Percentiles rank a stretch among this genome's conserved stretches.
Conservation (phyloP, 495 filamentous ascomycete genomes). For the Filosporella fistucella region DNA sequence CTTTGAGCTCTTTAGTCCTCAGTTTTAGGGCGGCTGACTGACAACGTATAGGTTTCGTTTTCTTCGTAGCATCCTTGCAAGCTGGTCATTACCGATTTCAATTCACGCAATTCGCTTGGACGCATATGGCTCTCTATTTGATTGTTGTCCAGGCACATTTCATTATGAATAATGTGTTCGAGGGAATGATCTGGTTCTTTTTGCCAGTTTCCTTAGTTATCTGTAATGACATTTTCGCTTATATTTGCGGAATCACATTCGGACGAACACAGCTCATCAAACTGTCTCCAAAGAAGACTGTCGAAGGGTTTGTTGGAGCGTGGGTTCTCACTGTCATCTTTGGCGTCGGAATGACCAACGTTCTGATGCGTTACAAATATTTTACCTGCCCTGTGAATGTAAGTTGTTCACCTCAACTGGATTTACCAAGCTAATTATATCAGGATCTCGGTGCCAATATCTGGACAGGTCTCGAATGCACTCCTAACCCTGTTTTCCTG, state of each 20-base stretch:
- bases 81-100: conserved; percentile 96
- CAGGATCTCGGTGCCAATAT: conserved; percentile 87
- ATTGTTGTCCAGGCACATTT: conserved; percentile 99
- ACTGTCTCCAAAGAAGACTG: conserved; percentile 98
- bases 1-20: conserved; percentile 17
- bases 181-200: conserved; percentile 99
- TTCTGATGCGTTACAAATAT: conserved; percentile 90
- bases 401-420: conserved; percentile 19
- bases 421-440: not conserved
- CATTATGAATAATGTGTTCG: conserved; percentile 99
- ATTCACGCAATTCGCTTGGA: conserved; percentile 99
- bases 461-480: conserved; percentile 85
- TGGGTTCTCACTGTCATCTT: conserved; percentile 93
- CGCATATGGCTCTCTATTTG: conserved; percentile 96
- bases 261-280: conserved; percentile 96
- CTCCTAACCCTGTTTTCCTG: conserved; percentile 88
- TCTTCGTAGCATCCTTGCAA: conserved; percentile 95
- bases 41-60: conserved; percentile 86
- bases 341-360: conserved; percentile 76
- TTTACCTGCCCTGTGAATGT: conserved; percentile 96
- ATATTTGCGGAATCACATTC: conserved; percentile 95
- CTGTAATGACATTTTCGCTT: conserved; percentile 98
- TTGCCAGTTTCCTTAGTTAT: conserved; percentile 92
- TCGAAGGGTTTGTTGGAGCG: conserved; percentile 95
- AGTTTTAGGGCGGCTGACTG: conserved; percentile 11